Evolutionary conservation across 768 basidiomycete genomes (phyloP).

Genomic region (Fistulinella prunicolor): DNA sequence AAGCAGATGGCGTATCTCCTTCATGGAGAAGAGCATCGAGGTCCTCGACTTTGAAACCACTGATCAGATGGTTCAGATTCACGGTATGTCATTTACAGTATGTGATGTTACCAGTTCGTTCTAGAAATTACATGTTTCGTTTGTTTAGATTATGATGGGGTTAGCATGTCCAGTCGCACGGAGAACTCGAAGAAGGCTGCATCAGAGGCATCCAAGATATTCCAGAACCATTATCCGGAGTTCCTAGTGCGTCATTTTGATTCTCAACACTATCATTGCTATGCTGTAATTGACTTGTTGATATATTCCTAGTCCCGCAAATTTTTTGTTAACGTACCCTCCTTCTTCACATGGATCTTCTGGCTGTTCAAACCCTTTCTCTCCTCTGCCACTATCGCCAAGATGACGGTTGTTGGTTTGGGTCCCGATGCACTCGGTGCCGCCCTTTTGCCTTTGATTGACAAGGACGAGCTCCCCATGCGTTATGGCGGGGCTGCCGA

Average conservation of each 20-base stretch:
- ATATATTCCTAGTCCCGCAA: constrained; percentile 53
- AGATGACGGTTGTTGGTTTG: constrained; percentile 75
- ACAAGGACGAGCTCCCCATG: constrained; percentile 56
- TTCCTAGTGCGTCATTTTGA: constrained; percentile 47
- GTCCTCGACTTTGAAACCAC: constrained; percentile 69
- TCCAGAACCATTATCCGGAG: constrained; percentile 77
- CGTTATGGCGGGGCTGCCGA: constrained; percentile 68
- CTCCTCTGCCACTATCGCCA: constrained; percentile 69
- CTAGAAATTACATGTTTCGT: background rate
- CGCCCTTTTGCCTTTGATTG: constrained; percentile 57
- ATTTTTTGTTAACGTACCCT: constrained; percentile 81
- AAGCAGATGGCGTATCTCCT: constrained; percentile 70
- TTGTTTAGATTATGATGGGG: constrained; percentile 69
- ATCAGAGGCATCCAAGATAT: constrained; percentile 68
- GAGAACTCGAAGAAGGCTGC: constrained; percentile 78
- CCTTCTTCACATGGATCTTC: constrained; percentile 76
- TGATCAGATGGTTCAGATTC: constrained; percentile 72
- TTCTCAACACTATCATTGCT: background rate
- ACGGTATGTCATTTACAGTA: constrained; percentile 46
- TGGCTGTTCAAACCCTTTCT: constrained; percentile 79
- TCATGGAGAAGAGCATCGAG: constrained; percentile 68
- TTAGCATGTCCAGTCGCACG: constrained; percentile 60
- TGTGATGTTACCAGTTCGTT: background rate
- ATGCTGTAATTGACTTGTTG: constrained; percentile 15
- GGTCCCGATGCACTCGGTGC: constrained; percentile 57